Percentiles rank a stretch among this genome's conserved stretches.
Conservation (phyloP, 805 yeast species). For the Kuraishia hungarica region DNA sequence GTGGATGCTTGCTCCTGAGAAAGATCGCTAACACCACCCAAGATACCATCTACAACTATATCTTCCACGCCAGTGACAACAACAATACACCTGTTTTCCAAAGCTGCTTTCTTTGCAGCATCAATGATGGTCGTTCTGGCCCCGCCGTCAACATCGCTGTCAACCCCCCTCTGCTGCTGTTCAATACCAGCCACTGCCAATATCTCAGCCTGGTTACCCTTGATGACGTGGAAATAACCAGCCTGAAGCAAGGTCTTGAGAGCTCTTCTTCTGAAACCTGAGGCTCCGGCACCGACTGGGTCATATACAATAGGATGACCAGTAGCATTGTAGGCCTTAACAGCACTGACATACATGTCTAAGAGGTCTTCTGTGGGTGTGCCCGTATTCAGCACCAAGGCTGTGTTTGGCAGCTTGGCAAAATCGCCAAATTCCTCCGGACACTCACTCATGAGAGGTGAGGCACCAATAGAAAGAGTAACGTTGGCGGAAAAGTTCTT, state of each 20-base stretch:
- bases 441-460: slow-evolving; percentile 84
- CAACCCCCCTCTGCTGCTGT: slow-evolving; percentile 65
- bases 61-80: slow-evolving; percentile 64
- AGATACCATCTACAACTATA: slow-evolving; percentile 37
- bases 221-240: slow-evolving; percentile 59
- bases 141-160: slow-evolving; percentile 22
- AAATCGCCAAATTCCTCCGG: slow-evolving; percentile 60
- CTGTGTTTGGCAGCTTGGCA: slow-evolving; percentile 42
- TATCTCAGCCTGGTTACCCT: slow-evolving; percentile 86
- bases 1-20: slow-evolving; percentile 7
- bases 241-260: slow-evolving; percentile 41
- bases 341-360: slow-evolving; percentile 39
- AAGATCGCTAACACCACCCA: slow-evolving; percentile 9
- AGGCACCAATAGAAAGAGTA: slow-evolving; percentile 73
- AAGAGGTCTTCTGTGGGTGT: slow-evolving; percentile 44
- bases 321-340: slow-evolving; percentile 44
- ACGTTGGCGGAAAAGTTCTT: slow-evolving; percentile 84
- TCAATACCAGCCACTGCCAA: slow-evolving; percentile 43
- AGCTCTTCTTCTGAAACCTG: slow-evolving; percentile 43
- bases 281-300: slow-evolving; percentile 92
- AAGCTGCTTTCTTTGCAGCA: slow-evolving; percentile 42
- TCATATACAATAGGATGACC: slow-evolving; percentile 68
- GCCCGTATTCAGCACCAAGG: slow-evolving; percentile 69
- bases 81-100: slow-evolving; percentile 45
- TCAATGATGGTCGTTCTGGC: slow-evolving; percentile 18